These are phyloP conservation scores for Xylariaceae sp. DNA, from an alignment of 2,329 filamentous ascomycete species.

Conservation along the genomic window DNA sequence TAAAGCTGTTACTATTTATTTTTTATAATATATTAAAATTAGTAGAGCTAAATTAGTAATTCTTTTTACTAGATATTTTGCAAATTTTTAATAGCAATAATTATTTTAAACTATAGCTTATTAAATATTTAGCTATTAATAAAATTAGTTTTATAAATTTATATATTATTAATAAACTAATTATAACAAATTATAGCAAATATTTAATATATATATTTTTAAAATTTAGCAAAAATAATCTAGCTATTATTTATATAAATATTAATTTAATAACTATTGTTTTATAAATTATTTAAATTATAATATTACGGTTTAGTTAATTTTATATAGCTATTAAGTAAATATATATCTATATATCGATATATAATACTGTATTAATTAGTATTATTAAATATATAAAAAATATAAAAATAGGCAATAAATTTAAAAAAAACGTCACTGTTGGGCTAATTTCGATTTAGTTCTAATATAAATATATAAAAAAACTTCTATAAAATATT, in stretches of 20 bases:
- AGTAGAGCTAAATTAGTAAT: slow-evolving; percentile 52
- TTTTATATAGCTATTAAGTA: slow-evolving; percentile 49
- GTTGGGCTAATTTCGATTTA: slow-evolving; percentile 22
- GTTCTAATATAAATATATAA: slow-evolving; percentile 23
- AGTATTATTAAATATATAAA: slow-evolving; percentile 36
- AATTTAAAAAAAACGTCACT: slow-evolving; percentile 1
- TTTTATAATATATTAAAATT: slow-evolving; percentile 46
- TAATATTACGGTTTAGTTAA: slow-evolving; percentile 46
- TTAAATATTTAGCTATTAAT: slow-evolving; percentile 53
- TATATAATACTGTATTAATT: slow-evolving; percentile 42
- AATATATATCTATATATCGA: slow-evolving; percentile 52
- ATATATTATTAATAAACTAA: too few relatives aligned
- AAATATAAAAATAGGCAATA: slow-evolving; percentile 13
- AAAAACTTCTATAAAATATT: slow-evolving; percentile 23
- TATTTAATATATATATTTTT: slow-evolving; percentile 59
- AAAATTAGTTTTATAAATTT: too few relatives aligned
- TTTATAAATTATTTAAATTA: slow-evolving; percentile 35
- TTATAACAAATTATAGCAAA: slow-evolving; percentile 52
- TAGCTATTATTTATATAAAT: slow-evolving; percentile 54
- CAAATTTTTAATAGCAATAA: slow-evolving; percentile 59
- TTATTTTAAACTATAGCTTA: slow-evolving; percentile 55
- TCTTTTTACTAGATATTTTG: slow-evolving; percentile 61
- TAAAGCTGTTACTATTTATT: slow-evolving; percentile 57
- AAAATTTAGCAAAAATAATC: slow-evolving; percentile 60
- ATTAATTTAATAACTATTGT: slow-evolving; percentile 39